Evolutionary conservation across 2,329 filamentous ascomycete species (phyloP), one percentile per base, ranked within the genome.

Genomic region (Epichloe coenophiala): DNA sequence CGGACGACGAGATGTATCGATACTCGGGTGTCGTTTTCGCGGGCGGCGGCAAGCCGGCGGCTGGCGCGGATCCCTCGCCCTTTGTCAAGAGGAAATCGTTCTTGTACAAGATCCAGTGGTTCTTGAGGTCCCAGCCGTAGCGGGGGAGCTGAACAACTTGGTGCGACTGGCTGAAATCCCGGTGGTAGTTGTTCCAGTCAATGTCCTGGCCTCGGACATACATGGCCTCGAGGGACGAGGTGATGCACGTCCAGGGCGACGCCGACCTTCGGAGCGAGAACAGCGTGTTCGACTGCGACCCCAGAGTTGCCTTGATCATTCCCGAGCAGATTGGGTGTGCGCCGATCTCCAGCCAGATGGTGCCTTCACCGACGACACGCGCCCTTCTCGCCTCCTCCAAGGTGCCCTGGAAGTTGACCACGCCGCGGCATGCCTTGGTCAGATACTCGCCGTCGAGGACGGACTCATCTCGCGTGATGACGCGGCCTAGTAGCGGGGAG

Each of bases 51-150:
- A 27, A 31, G 27, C 3, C 27, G 8, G 27, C 27, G 27, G 8
- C 7, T 12, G 31, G n/a, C 35, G 31, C 31, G 9, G 31, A 40
- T 7, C n/a, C 38, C 3, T 63, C 35, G 71, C 65, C 45, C 71
- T 88, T 88, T 56, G 74, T 79, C 33, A 87, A 69, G 21, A 74
- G 76, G 81, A 81, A 88, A 65, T 87, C 47, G 17, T 51, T 19
- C 15, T 45, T 46, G 15, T 55, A 79, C 55, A 72, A 68, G 37
- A 78, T 70, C 76, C 77, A 80, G 62, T 88, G 86, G 56, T 77
- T 81, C 72, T 86, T 86, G 60, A 78, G 70, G 58, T 88, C 81
- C 66, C 83, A 89, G 0, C 73, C 72, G 62, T 88, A 88, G 2
- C 76, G 74, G 1, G 84, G 84, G 2, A 88, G 69, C 9, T 77